A percentile compares a stretch with the other conserved stretches of the same genome.
These are phyloP conservation scores for Penicillium herquei DNA, from an alignment of 495 filamentous ascomycete species.

Conservation along the genomic window DNA sequence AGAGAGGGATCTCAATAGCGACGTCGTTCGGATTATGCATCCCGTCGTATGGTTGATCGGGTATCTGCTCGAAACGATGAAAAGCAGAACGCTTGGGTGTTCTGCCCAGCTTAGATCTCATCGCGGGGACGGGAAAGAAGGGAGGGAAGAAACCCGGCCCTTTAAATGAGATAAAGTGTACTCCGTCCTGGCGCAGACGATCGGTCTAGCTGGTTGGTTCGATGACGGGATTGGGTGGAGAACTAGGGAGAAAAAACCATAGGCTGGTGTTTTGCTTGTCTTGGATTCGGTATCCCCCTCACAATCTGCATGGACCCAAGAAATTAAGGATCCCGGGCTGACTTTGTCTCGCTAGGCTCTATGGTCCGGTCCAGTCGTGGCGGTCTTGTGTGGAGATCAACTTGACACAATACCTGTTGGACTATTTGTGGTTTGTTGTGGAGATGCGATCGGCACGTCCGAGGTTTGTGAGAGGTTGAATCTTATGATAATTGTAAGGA, in stretches of 20 bases:
- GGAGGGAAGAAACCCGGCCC: background rate
- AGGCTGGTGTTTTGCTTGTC: background rate
- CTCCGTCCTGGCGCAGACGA: background rate
- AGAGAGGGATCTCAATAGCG: slow-evolving; percentile 59
- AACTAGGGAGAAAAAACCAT: slow-evolving; percentile 5
- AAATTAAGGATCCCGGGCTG: background rate
- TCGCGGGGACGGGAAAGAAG: slow-evolving; percentile 14
- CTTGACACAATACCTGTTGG: no score
- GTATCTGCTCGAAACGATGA: slow-evolving; percentile 49
- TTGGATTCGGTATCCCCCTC: slow-evolving; percentile 3
- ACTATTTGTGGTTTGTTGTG: no score
- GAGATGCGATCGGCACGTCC: no score
- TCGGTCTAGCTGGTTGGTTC: slow-evolving; percentile 12
- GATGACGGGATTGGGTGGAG: slow-evolving; percentile 8
- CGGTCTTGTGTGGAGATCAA: background rate
- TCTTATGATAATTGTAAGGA: no score
- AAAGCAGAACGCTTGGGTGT: slow-evolving; percentile 38
- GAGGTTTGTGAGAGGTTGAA: no score
- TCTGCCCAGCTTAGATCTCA: slow-evolving; percentile 35
- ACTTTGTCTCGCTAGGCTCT: slow-evolving; percentile 1
- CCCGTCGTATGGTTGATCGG: slow-evolving; percentile 33
- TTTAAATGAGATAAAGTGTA: slow-evolving; percentile 8
- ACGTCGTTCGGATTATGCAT: slow-evolving; percentile 54
- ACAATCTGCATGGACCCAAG: slow-evolving; percentile 3
- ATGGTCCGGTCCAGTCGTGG: slow-evolving; percentile 5